These are phyloP conservation scores for Phytopythium cucurbitacearum DNA, from an alignment of 352 stramenopile species.

Conservation along the genomic window DNA sequence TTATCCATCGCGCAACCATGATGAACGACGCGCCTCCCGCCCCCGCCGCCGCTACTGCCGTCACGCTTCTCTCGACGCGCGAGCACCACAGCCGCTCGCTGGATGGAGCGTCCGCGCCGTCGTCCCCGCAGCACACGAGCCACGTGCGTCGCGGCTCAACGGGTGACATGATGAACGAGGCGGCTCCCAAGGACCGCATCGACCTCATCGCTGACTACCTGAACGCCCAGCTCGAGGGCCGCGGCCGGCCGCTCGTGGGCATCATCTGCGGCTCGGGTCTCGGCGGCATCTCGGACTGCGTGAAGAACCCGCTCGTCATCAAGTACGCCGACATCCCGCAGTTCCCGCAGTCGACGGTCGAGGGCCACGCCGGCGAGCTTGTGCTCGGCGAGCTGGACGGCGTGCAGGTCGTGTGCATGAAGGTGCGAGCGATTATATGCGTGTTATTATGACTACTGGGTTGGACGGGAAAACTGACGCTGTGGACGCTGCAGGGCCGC, in stretches of 20 bases:
- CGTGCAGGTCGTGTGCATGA: slow-evolving; percentile 89
- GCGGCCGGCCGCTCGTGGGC: slow-evolving; percentile 53
- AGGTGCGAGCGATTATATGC: neutral
- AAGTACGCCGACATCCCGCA: slow-evolving; percentile 92
- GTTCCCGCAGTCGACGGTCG: slow-evolving; percentile 92
- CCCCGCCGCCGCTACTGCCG: neutral
- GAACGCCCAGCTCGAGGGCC: slow-evolving; percentile 28
- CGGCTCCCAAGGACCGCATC: slow-evolving; percentile 62
- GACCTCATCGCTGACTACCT: slow-evolving; percentile 79
- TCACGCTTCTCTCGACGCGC: slow-evolving; percentile 11
- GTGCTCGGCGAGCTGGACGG: slow-evolving; percentile 91
- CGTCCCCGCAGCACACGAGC: slow-evolving; percentile 10
- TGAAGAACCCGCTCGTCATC: slow-evolving; percentile 88
- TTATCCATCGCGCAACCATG: slow-evolving; percentile 8
- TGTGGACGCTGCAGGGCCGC: slow-evolving; percentile 52
- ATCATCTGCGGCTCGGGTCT: slow-evolving; percentile 96
- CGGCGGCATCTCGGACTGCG: slow-evolving; percentile 86
- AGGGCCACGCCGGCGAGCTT: slow-evolving; percentile 93
- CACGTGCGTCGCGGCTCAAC: slow-evolving; percentile 46
- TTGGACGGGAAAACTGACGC: too few species aligned
- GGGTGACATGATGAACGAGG: slow-evolving; percentile 61
- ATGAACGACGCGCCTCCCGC: slow-evolving; percentile 20
- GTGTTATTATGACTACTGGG: too few species aligned
- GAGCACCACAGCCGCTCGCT: slow-evolving; percentile 46
- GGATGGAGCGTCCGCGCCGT: slow-evolving; percentile 20